Evolutionary conservation across 768 basidiomycete genomes (phyloP).

Genomic region (Cystofilobasidium macerans): DNA sequence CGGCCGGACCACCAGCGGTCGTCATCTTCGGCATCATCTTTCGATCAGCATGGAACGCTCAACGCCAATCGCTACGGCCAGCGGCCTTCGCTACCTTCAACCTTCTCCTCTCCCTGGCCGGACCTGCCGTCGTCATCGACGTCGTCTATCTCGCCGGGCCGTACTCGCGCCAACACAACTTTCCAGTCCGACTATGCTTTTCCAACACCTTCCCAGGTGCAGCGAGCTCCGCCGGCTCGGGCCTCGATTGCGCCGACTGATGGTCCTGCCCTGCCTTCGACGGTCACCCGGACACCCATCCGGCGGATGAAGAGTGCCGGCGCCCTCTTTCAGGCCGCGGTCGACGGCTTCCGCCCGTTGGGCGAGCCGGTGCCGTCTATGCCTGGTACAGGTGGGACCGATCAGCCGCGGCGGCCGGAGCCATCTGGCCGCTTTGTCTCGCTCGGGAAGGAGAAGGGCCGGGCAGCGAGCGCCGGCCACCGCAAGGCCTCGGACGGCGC

Average conservation of each 20-base stretch:
- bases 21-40: neutral
- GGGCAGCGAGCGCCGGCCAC: neutral
- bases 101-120: neutral
- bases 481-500: constrained; percentile 12
- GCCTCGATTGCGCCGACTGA: neutral
- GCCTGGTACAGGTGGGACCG: neutral
- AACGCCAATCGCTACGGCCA: neutral
- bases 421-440: constrained; percentile 10
- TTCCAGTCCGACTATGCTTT: neutral
- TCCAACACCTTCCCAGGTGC: neutral
- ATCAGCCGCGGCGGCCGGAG: neutral
- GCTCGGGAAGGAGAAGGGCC: constrained; percentile 7
- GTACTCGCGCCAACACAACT: neutral
- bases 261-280: neutral
- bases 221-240: neutral
- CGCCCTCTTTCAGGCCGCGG: constrained; percentile 9
- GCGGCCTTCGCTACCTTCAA: neutral
- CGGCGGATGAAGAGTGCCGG: constrained; percentile 20
- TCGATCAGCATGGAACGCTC: neutral
- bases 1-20: neutral
- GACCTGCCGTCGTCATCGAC: neutral
- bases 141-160: neutral
- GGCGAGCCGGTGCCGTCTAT: neutral
- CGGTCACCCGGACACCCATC: neutral
- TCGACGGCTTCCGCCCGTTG: neutral